A percentile compares a stretch with the other conserved stretches of the same genome.
Evolutionary conservation across 257 asterid genomes (phyloP).

Genomic region (Primulina eburnea): DNA sequence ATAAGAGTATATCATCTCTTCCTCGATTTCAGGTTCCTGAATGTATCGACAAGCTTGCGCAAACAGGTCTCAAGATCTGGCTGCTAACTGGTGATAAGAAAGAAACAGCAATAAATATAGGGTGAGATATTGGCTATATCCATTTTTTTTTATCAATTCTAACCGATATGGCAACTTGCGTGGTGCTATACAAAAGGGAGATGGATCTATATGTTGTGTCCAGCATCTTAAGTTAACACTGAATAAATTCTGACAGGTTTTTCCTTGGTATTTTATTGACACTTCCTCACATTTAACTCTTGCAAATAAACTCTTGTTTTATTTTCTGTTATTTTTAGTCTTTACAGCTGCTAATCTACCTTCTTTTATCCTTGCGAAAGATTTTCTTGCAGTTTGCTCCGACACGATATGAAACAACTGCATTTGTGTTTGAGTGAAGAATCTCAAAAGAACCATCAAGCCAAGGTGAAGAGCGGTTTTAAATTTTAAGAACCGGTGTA

Average conservation of each 20-base stretch:
- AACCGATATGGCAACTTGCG: no score
- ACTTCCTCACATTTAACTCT: no score
- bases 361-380: conserved; percentile 26
- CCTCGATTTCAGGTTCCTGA: conserved; percentile 48
- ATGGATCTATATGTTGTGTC: no score
- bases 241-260: no score
- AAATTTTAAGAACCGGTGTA: conserved; percentile 1
- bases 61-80: conserved; percentile 77
- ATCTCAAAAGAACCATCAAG: conserved; percentile 20
- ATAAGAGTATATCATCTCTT: no score
- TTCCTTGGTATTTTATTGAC: no score
- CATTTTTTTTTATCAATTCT: no score
- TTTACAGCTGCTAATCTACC: background rate
- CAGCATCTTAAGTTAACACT: no score
- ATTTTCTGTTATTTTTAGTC: background rate
- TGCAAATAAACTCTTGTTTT: background rate
- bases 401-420: conserved; percentile 61
- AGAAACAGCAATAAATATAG: conserved; percentile 71
- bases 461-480: conserved; percentile 46
- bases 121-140: conserved; percentile 28
- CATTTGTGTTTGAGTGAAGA: conserved; percentile 46
- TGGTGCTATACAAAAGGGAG: no score
- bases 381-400: conserved; percentile 68
- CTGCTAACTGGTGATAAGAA: conserved; percentile 70
- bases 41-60: conserved; percentile 73